phyloP scores from a whole-genome alignment of 192 early-diverging fungal genomes.

The Diversispora eburnea region DNA sequence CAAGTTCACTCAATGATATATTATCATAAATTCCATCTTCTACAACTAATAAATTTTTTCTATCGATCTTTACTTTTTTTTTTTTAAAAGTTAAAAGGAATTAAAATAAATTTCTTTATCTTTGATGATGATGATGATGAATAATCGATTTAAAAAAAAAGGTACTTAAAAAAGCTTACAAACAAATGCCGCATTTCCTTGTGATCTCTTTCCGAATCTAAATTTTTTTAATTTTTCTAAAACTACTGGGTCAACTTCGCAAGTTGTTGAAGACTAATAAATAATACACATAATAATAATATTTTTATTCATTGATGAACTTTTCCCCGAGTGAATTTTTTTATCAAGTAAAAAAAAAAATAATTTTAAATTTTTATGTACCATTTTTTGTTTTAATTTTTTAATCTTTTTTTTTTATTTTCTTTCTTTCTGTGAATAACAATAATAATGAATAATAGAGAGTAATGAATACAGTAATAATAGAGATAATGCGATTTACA shows the following conservation, averaged over 20 bases:
- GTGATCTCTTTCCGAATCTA: conserved; percentile 48
- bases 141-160: too few species aligned
- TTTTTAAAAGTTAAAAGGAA: not conserved
- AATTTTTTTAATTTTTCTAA: conserved; percentile 48
- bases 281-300: too few species aligned
- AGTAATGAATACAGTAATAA: too few species aligned
- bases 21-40: conserved; percentile 46
- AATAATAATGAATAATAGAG: too few species aligned
- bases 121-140: not conserved
- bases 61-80: conserved; percentile 47
- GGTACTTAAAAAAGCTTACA: conserved; percentile 33
- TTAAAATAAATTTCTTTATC: not conserved
- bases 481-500: too few species aligned
- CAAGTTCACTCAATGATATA: conserved; percentile 50
- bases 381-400: too few species aligned
- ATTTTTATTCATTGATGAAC: too few species aligned
- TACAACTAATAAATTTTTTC: conserved; percentile 39
- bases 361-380: too few species aligned
- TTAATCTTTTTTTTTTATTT: too few species aligned
- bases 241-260: conserved; percentile 47
- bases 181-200: conserved; percentile 52
- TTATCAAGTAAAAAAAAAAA: too few species aligned
- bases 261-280: conserved; percentile 37
- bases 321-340: too few species aligned
- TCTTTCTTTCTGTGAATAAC: too few species aligned